Conservation (phyloP, 2,329 filamentous ascomycete genomes). For the Penicillium sp. region DNA sequence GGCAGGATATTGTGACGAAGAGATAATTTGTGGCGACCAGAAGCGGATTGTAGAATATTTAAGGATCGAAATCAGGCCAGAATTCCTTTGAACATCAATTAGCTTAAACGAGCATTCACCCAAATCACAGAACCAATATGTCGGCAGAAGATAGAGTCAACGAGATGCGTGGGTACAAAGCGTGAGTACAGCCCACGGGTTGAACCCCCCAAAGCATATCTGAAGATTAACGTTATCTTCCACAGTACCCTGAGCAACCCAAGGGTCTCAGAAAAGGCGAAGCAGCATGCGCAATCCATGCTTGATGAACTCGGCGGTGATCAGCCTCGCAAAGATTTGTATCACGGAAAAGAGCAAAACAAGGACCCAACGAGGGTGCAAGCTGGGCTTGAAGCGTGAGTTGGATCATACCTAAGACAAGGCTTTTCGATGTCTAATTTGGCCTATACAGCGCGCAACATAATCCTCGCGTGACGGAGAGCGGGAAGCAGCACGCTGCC, state of each 20-base stretch:
- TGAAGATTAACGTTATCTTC: not conserved
- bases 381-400: conserved; percentile 2
- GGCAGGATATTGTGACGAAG: not conserved
- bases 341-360: not conserved
- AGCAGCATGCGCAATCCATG: not conserved
- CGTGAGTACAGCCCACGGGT: not conserved
- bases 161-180: conserved; percentile 4
- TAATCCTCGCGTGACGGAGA: not conserved
- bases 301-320: not conserved
- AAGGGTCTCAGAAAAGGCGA: not conserved
- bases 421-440: not conserved
- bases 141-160: not conserved
- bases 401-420: not conserved
- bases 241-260: not conserved
- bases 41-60: not conserved
- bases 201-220: not conserved
- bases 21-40: not conserved
- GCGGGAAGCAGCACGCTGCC: not conserved
- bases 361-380: not conserved
- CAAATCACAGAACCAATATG: not conserved
- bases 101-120: not conserved
- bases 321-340: not conserved
- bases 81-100: not conserved
- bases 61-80: not conserved
- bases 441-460: not conserved